These are phyloP conservation scores for Boletus subparvulus DNA, from an alignment of 768 basidiomycete genomes.

Conservation along the genomic window DNA sequence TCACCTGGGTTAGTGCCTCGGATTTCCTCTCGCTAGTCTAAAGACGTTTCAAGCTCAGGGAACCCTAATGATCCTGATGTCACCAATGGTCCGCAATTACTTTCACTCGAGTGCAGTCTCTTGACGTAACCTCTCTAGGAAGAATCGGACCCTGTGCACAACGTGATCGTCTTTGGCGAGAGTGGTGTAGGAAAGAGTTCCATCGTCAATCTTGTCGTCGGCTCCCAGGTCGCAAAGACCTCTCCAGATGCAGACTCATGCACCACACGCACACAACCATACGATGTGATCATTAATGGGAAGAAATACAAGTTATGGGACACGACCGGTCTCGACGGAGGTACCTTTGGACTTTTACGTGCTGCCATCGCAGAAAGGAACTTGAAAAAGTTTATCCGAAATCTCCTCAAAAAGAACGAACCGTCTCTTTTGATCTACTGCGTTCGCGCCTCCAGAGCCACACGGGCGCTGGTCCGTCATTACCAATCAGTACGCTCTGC, in stretches of 20 bases:
- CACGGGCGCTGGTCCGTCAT: slow-evolving; percentile 38
- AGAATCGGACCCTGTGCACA: slow-evolving; percentile 15
- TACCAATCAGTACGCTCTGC: slow-evolving; percentile 35
- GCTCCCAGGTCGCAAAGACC: slow-evolving; percentile 28
- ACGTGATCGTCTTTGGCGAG: slow-evolving; percentile 48
- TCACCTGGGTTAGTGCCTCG: neutral
- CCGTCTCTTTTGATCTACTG: slow-evolving; percentile 42
- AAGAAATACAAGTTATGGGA: slow-evolving; percentile 31
- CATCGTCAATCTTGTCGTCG: slow-evolving; percentile 40
- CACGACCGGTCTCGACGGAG: slow-evolving; percentile 39
- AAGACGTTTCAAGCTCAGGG: neutral
- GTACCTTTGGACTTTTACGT: slow-evolving; percentile 21
- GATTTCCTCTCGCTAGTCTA: neutral
- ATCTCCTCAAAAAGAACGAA: slow-evolving; percentile 34
- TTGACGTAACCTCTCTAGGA: slow-evolving; percentile 7
- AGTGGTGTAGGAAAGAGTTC: slow-evolving; percentile 44
- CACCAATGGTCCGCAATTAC: slow-evolving; percentile 8
- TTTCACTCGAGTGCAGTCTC: neutral
- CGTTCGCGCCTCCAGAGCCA: slow-evolving; percentile 41
- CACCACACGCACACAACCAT: slow-evolving; percentile 31
- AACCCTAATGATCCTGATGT: neutral
- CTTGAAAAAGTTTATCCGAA: slow-evolving; percentile 34
- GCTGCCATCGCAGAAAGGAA: slow-evolving; percentile 24
- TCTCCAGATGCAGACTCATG: slow-evolving; percentile 37
- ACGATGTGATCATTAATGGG: slow-evolving; percentile 24